Evolutionary conservation across 176 grass and related monocot species (phyloP).

Genomic region (Oryza officinalis): DNA sequence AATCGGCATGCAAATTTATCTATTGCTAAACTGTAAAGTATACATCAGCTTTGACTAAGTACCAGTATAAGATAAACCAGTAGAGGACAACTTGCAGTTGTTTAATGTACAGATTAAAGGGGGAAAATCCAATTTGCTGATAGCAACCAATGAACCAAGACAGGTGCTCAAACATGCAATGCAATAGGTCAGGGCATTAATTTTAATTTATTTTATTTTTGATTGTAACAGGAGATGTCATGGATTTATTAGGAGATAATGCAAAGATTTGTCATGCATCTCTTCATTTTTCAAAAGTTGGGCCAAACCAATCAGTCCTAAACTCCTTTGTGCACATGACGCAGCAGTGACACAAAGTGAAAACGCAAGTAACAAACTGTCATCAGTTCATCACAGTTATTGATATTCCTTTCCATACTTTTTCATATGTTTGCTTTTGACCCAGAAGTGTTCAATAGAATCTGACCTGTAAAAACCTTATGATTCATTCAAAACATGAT

Average conservation of each 20-base stretch:
- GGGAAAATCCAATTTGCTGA: neutral
- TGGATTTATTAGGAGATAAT: neutral
- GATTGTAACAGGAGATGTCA: neutral
- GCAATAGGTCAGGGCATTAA: neutral
- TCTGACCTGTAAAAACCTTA: slow-evolving; percentile 4
- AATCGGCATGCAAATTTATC: neutral
- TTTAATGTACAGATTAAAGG: neutral
- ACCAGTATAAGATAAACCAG: neutral
- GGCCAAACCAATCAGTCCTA: neutral
- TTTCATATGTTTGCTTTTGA: neutral
- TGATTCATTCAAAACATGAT: slow-evolving; percentile 10
- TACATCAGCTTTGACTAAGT: neutral
- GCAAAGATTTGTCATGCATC: neutral
- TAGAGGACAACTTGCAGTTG: neutral
- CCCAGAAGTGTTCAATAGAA: neutral
- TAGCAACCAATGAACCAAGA: neutral
- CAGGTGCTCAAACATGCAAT: neutral
- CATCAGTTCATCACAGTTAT: neutral
- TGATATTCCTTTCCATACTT: neutral
- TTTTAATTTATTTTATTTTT: neutral
- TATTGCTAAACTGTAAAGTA: slow-evolving; percentile 2
- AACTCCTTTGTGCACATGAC: neutral
- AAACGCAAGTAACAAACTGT: neutral
- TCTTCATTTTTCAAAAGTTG: neutral
- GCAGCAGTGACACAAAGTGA: slow-evolving; percentile 10